Percentiles rank a stretch among this genome's conserved stretches.
Evolutionary conservation across 306 rosid genomes (phyloP).

Genomic region (Lathyrus sativus): DNA sequence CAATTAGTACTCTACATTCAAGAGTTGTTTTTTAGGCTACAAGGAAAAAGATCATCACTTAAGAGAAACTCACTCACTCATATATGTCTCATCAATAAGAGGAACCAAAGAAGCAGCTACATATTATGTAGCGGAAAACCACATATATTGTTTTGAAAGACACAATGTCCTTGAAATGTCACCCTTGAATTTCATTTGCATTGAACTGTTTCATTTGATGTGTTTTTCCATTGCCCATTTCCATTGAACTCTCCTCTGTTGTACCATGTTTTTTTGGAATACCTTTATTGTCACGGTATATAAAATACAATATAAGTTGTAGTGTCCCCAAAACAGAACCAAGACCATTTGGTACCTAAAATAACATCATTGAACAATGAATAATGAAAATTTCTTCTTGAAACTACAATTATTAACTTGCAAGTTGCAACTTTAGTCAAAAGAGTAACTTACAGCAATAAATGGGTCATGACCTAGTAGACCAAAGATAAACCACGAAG

Average conservation of each 20-base stretch:
- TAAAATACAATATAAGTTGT: constrained; percentile 72
- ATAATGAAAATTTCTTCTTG: background rate
- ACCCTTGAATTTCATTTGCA: constrained; percentile 31
- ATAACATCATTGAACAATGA: background rate
- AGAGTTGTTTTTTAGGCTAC: no score
- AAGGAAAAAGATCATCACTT: no score
- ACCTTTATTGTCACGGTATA: constrained; percentile 57
- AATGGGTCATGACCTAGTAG: constrained; percentile 86
- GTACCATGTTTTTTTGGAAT: constrained; percentile 42
- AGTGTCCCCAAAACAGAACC: constrained; percentile 67
- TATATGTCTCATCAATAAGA: no score
- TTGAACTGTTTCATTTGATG: constrained; percentile 39
- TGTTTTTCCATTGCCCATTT: constrained; percentile 59
- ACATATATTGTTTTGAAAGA: background rate
- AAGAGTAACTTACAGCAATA: constrained; percentile 54
- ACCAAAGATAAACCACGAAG: constrained; percentile 86
- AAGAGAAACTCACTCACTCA: no score
- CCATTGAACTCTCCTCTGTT: constrained; percentile 49
- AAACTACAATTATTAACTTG: background rate
- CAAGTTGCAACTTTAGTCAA: background rate
- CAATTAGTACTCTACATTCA: no score
- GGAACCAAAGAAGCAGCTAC: no score
- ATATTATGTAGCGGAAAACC: background rate
- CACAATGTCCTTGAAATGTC: background rate
- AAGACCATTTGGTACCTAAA: constrained; percentile 72